Conservation (phyloP, 2,329 filamentous ascomycete genomes). For the Cylindrodendrum hubeiense region DNA sequence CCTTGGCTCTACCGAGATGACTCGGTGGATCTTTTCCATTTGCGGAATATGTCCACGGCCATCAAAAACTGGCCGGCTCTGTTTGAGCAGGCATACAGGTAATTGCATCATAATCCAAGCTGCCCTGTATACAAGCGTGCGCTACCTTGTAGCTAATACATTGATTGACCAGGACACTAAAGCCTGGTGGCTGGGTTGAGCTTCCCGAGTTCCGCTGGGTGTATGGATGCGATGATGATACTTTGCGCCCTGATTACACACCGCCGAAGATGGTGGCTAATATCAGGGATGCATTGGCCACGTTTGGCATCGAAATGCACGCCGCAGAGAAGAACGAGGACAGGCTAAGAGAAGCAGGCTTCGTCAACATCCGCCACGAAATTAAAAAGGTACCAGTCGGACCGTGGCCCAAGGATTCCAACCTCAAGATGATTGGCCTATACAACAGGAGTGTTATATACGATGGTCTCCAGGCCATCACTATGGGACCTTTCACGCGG, state of each 20-base stretch:
- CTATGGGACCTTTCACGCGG: slow-evolving; percentile 51
- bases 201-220: slow-evolving; percentile 50
- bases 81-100: slow-evolving; percentile 38
- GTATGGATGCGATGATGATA: slow-evolving; percentile 46
- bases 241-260: slow-evolving; percentile 39
- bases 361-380: slow-evolving; percentile 53
- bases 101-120: not conserved
- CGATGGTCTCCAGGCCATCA: slow-evolving; percentile 49
- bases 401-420: slow-evolving; percentile 60
- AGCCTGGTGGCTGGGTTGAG: slow-evolving; percentile 62
- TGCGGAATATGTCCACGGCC: slow-evolving; percentile 52
- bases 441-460: slow-evolving; percentile 47
- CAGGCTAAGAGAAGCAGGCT: slow-evolving; percentile 52
- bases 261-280: slow-evolving; percentile 47
- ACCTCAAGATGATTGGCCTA: slow-evolving; percentile 58
- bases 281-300: slow-evolving; percentile 43
- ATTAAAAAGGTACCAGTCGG: slow-evolving; percentile 61
- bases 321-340: slow-evolving; percentile 46
- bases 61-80: slow-evolving; percentile 41
- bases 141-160: not conserved
- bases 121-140: not conserved
- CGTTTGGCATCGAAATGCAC: slow-evolving; percentile 48
- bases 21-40: slow-evolving; percentile 47
- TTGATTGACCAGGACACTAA: slow-evolving; percentile 37
- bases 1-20: slow-evolving; percentile 44